These are phyloP conservation scores for Alternaria gaisen DNA, from an alignment of 2,329 filamentous ascomycete species.

Conservation along the genomic window DNA sequence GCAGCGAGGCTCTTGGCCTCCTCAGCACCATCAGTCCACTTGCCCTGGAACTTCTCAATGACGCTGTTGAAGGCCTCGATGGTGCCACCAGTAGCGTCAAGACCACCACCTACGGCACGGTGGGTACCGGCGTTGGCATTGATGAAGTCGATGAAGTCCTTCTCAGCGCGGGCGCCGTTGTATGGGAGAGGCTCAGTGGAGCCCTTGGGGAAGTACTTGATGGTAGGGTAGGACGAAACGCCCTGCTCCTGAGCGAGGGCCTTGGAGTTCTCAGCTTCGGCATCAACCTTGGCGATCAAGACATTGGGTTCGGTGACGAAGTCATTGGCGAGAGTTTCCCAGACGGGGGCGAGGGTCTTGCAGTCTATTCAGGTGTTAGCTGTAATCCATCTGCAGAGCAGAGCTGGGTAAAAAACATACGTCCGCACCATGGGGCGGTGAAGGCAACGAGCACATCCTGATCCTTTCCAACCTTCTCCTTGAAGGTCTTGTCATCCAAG, in stretches of 20 bases:
- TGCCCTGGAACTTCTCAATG: slow-evolving; percentile 74
- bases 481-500: slow-evolving; percentile 82
- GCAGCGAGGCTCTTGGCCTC: slow-evolving; percentile 78
- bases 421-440: slow-evolving; percentile 97
- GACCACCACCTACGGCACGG: slow-evolving; percentile 80
- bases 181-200: slow-evolving; percentile 77
- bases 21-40: slow-evolving; percentile 68
- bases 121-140: slow-evolving; percentile 91
- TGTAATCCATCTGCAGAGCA: background rate
- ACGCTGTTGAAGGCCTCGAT: slow-evolving; percentile 80
- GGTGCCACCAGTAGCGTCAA: slow-evolving; percentile 82
- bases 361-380: slow-evolving; percentile 72
- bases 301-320: slow-evolving; percentile 81
- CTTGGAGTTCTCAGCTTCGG: slow-evolving; percentile 87
- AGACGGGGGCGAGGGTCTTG: slow-evolving; percentile 89
- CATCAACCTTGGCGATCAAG: slow-evolving; percentile 93
- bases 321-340: slow-evolving; percentile 85
- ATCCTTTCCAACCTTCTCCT: slow-evolving; percentile 78
- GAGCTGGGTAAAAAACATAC: slow-evolving; percentile 66
- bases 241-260: slow-evolving; percentile 77
- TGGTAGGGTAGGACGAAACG: slow-evolving; percentile 89
- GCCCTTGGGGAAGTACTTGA: slow-evolving; percentile 95
- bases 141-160: slow-evolving; percentile 79
- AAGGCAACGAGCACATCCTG: slow-evolving; percentile 95
- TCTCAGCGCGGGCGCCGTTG: slow-evolving; percentile 77